Base-by-base conservation (phyloP, 768 basidiomycete genomes). In the Lentinula lateritia region DNA sequence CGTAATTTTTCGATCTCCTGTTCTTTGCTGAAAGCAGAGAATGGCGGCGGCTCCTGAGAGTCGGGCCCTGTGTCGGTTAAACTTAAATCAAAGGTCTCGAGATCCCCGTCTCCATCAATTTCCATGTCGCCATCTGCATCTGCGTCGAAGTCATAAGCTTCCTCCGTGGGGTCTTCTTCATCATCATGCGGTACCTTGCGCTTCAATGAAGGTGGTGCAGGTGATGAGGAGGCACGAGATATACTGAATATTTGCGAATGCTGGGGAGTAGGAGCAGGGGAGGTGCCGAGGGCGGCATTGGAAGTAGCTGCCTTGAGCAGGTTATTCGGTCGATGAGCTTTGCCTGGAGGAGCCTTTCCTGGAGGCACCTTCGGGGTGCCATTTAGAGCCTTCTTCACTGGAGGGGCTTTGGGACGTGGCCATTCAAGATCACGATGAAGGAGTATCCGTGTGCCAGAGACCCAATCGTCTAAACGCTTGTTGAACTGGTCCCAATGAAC, bases 401-500 rank as follows among this genome's bases (percentile, higher is more conserved):
- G 79, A 1, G 80, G 76, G 16, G 80, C 75, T 69, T 93, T 94
- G 0, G 96, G 95, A 62, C 92, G 91, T 2, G 97, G 96, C 94
- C 93, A 96, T 74, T 98, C 95, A 65, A 99, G 82, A 69, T 97
- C 95, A 65, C 89, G 83, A 62, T 77, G 81, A 50, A 95, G 79
- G 45, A 98, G 83, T 61, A 99, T 83, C 43, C 96, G 86, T 1
- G 91, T 89, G 15, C 92, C 93, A 13, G 90, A 77, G 23, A 99
- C 89, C 97, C 97, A 99, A 59, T 97, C 97, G 71, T 99, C 97
- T 43, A 98, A 80, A 64, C 97, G 95, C 73, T 99, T 99, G 80
- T 99, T 99, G 83, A 98, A 98, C 65, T 93, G 87, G 67, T 98
- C 94, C 89, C 96, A 99, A 70, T 99, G 97, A 18, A 98, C 93